A percentile compares a stretch with the other conserved stretches of the same genome.
Conservation (phyloP, 176 grass and related monocot species). For the Pontederia crassipes region DNA sequence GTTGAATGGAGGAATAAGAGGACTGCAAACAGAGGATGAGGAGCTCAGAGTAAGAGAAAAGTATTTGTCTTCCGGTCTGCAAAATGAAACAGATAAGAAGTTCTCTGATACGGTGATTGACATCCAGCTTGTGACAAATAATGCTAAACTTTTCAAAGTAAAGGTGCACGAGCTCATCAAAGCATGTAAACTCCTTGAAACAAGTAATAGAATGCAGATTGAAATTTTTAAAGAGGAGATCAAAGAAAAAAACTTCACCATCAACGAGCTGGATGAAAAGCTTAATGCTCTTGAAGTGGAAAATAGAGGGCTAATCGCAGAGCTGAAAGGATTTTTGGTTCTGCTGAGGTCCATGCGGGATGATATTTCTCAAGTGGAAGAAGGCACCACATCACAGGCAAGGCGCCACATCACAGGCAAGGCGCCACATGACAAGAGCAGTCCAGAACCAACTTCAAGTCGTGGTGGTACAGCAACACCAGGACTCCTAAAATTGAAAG, state of each 20-base stretch:
- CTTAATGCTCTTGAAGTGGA: slow-evolving; percentile 55
- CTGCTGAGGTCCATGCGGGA: slow-evolving; percentile 46
- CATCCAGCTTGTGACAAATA: slow-evolving; percentile 58
- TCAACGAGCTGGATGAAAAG: slow-evolving; percentile 63
- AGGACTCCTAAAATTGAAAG: slow-evolving; percentile 53
- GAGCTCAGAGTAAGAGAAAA: slow-evolving; percentile 34
- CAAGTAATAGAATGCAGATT: slow-evolving; percentile 60
- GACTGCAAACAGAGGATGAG: slow-evolving; percentile 40
- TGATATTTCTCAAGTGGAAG: slow-evolving; percentile 56
- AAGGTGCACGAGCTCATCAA: slow-evolving; percentile 61
- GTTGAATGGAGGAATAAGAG: slow-evolving; percentile 38
- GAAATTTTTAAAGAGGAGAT: slow-evolving; percentile 81
- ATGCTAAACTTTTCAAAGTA: slow-evolving; percentile 63
- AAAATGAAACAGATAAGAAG: slow-evolving; percentile 18
- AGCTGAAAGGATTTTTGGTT: slow-evolving; percentile 54
- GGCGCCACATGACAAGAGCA: slow-evolving; percentile 42
- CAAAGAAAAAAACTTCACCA: slow-evolving; percentile 45
- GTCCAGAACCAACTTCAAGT: slow-evolving; percentile 29
- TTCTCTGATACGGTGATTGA: slow-evolving; percentile 43
- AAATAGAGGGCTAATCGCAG: slow-evolving; percentile 71
- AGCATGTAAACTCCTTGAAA: slow-evolving; percentile 67
- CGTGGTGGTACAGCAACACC: slow-evolving; percentile 30
- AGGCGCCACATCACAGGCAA: slow-evolving; percentile 47
- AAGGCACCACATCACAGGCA: slow-evolving; percentile 47
- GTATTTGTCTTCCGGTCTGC: slow-evolving; percentile 21